These are phyloP conservation scores for Apiotrichum domesticum DNA, from an alignment of 1,284 basidiomycete genomes.

Conservation along the genomic window DNA sequence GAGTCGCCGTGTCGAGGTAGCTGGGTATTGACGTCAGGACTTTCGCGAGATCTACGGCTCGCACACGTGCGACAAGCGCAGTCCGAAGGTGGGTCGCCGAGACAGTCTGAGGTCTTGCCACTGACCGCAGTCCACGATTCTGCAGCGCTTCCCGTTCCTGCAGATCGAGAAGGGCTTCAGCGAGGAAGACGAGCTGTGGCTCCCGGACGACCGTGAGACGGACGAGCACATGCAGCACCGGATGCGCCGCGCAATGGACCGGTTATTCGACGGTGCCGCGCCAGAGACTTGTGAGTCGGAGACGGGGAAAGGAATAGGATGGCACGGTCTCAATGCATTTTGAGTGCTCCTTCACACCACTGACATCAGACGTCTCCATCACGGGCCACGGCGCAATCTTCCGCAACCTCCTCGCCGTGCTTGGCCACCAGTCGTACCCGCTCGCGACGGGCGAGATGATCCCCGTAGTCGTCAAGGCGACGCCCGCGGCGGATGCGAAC, in stretches of 20 bases:
- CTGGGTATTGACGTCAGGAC: conserved; percentile 17
- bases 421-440: conserved; percentile 41
- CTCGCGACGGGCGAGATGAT: conserved; percentile 47
- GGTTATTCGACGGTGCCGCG: conserved; percentile 53
- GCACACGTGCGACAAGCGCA: conserved; percentile 44
- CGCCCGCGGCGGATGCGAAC: conserved; percentile 1
- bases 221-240: conserved; percentile 55
- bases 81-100: conserved; percentile 48
- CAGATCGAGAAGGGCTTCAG: conserved; percentile 61
- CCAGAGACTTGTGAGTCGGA: conserved; percentile 52
- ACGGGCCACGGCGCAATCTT: conserved; percentile 50
- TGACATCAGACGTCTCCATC: conserved; percentile 44
- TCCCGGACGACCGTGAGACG: conserved; percentile 59
- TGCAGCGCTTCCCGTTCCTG: conserved; percentile 57
- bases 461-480: conserved; percentile 43
- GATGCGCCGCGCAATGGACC: conserved; percentile 57
- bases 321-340: not conserved
- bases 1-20: not conserved
- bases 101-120: not conserved
- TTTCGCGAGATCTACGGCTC: conserved; percentile 44
- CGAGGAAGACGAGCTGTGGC: conserved; percentile 69
- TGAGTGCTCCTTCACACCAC: not conserved
- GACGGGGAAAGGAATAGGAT: not conserved
- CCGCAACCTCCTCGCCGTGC: conserved; percentile 40
- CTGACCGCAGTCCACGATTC: conserved; percentile 51